phyloP scores from a whole-genome alignment of 1,284 basidiomycete species.

The Inonotus obliquus region DNA sequence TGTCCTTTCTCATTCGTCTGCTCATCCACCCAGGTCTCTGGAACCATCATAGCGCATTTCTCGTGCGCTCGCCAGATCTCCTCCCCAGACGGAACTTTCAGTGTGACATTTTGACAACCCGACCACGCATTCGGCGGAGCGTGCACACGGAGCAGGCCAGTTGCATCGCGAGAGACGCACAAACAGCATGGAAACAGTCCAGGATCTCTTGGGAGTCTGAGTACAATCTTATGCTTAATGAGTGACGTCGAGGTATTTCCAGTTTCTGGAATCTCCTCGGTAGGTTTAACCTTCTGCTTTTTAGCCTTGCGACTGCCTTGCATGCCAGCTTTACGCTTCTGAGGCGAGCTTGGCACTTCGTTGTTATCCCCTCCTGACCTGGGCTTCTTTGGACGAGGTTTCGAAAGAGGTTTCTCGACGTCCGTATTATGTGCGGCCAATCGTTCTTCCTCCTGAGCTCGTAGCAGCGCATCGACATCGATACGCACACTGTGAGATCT shows the following conservation, averaged over 20 bases:
- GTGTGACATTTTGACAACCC: constrained; percentile 3
- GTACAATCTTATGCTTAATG: constrained; percentile 34
- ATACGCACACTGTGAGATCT: constrained; percentile 69
- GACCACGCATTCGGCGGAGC: constrained; percentile 54
- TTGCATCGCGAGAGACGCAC: constrained; percentile 58
- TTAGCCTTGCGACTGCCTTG: background rate
- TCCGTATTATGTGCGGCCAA: constrained; percentile 1
- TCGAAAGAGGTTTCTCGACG: constrained; percentile 17
- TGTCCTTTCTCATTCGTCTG: constrained; percentile 39
- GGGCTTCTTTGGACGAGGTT: constrained; percentile 6
- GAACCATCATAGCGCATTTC: constrained; percentile 72
- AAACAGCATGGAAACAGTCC: constrained; percentile 73
- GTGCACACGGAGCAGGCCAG: constrained; percentile 64
- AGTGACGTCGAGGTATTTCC: constrained; percentile 19
- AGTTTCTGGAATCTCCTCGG: background rate
- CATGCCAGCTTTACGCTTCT: constrained; percentile 3
- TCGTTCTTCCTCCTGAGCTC: constrained; percentile 49
- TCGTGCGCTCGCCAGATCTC: constrained; percentile 70
- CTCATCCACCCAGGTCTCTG: constrained; percentile 83
- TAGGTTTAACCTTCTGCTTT: constrained; percentile 4
- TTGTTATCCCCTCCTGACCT: constrained; percentile 18
- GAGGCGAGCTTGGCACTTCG: background rate
- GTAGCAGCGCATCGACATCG: constrained; percentile 81
- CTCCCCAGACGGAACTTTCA: constrained; percentile 34
- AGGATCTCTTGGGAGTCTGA: constrained; percentile 53